phyloP scores from a whole-genome alignment of 306 rosid genomes.

The Cucurbita pepo region DNA sequence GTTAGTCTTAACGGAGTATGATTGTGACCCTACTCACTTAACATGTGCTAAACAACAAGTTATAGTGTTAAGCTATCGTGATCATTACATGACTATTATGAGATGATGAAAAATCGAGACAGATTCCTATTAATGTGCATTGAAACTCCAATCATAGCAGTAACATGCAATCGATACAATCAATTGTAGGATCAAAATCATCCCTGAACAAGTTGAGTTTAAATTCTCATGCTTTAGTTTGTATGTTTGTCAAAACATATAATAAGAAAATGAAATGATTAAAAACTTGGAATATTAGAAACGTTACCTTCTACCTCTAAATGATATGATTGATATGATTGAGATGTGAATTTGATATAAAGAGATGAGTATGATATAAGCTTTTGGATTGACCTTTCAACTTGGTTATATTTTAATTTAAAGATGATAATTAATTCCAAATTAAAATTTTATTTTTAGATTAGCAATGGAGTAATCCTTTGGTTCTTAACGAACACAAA shows the following conservation, averaged over 20 bases:
- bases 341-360: neutral
- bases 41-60: too few relatives aligned
- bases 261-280: neutral
- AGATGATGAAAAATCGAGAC: too few relatives aligned
- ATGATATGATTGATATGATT: neutral
- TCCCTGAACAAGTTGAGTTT: neutral
- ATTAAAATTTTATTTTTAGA: neutral
- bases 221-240: neutral
- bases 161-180: neutral
- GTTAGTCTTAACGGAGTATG: too few relatives aligned
- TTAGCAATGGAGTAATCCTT: neutral
- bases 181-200: neutral
- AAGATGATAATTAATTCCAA: neutral
- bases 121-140: too few relatives aligned
- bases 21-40: too few relatives aligned
- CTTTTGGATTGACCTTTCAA: neutral
- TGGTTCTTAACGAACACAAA: neutral
- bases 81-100: too few relatives aligned
- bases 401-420: neutral
- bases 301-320: neutral
- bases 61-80: too few relatives aligned
- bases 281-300: neutral
- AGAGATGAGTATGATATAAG: neutral
- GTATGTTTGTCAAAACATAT: neutral
- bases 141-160: neutral